phyloP scores from a whole-genome alignment of 2,329 filamentous ascomycete genomes.

The Colletotrichum sp. region DNA sequence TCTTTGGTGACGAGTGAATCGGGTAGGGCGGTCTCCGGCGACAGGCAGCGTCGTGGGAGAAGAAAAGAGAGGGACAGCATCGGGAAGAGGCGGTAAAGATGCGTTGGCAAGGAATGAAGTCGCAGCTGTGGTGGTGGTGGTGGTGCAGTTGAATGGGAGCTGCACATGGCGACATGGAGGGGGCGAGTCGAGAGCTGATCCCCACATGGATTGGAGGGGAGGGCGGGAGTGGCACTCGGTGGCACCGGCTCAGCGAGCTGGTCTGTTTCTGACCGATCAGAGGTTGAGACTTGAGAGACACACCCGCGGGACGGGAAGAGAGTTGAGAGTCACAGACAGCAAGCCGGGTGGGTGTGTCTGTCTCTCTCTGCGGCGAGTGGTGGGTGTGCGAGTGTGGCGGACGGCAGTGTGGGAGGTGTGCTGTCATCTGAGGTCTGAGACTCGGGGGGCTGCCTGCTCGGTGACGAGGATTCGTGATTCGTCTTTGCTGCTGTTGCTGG shows the following conservation, averaged over 20 bases:
- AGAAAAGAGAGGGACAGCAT: background rate
- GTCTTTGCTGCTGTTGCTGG: background rate
- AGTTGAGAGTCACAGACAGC: background rate
- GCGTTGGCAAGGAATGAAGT: slow-evolving; percentile 2
- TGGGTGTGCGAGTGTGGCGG: background rate
- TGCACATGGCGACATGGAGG: background rate
- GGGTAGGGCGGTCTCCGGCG: background rate
- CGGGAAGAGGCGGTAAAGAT: slow-evolving; percentile 14
- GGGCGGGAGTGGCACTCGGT: background rate
- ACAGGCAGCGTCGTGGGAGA: background rate
- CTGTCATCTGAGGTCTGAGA: background rate
- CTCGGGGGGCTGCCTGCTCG: background rate
- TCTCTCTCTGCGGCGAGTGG: background rate
- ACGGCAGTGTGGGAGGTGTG: background rate
- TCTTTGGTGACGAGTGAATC: background rate
- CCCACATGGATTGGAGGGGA: background rate
- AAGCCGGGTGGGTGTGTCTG: background rate
- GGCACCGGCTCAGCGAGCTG: background rate
- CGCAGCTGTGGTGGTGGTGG: background rate
- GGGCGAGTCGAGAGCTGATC: background rate
- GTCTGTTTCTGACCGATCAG: background rate
- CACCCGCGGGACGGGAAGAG: background rate
- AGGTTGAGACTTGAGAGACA: background rate
- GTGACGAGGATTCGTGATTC: background rate
- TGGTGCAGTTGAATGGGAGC: background rate